Percentiles rank a stretch among this genome's conserved stretches.
Evolutionary conservation across 768 basidiomycete genomes (phyloP).

Genomic region (Lactarius trivialis): DNA sequence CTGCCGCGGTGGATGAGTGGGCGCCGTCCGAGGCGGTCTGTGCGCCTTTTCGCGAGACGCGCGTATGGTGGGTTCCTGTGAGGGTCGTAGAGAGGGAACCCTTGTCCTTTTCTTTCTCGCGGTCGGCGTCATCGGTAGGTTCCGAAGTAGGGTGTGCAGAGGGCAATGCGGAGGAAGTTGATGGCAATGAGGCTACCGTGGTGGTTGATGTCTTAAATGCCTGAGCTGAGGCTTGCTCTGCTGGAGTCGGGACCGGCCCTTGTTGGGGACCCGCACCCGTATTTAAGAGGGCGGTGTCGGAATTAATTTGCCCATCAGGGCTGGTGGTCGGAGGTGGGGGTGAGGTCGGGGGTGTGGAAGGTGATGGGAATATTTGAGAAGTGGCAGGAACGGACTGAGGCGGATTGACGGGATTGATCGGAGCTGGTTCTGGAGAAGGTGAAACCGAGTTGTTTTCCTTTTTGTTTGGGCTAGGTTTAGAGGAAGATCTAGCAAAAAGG

Average conservation of each 20-base stretch:
- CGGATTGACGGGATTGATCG: background rate
- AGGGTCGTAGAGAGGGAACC: conserved; percentile 39
- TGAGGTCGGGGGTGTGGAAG: background rate
- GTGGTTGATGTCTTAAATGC: conserved; percentile 17
- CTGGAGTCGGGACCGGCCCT: conserved; percentile 25
- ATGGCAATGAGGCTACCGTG: conserved; percentile 16
- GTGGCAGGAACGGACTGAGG: background rate
- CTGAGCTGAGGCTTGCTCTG: conserved; percentile 16
- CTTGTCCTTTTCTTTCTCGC: conserved; percentile 41
- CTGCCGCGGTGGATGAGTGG: conserved; percentile 30
- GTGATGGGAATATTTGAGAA: background rate
- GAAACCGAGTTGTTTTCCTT: conserved; percentile 11
- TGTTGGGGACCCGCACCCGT: conserved; percentile 17
- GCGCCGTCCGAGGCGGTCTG: conserved; percentile 32
- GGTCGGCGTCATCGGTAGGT: conserved; percentile 33
- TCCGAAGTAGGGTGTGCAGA: conserved; percentile 26
- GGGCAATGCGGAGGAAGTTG: conserved; percentile 24
- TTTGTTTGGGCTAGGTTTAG: conserved; percentile 17
- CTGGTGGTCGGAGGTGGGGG: conserved; percentile 3
- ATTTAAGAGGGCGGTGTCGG: conserved; percentile 18
- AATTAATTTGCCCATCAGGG: conserved; percentile 20
- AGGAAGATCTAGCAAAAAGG: conserved; percentile 19
- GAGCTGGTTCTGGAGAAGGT: background rate
- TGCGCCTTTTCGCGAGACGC: conserved; percentile 27
- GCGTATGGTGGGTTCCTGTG: conserved; percentile 38